Evolutionary conservation across 2,329 filamentous ascomycete species (phyloP).

Genomic region (Dryadomyces quercus-mongolicae): DNA sequence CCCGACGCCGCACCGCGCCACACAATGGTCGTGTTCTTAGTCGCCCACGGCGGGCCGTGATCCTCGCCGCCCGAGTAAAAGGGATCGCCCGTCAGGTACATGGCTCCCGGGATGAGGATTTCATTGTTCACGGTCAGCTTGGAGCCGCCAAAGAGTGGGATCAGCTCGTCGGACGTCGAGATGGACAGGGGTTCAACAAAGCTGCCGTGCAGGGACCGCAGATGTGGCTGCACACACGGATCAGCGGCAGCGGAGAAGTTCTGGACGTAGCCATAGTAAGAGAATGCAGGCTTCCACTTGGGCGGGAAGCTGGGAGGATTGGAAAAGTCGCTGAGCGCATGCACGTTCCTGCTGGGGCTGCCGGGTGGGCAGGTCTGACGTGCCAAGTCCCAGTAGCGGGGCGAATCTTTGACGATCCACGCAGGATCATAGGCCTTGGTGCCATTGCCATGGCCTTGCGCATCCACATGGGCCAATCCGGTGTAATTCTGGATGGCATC

Average conservation of each 20-base stretch:
- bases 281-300: conserved; percentile 16
- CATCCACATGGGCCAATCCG: conserved; percentile 25
- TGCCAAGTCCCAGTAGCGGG: conserved; percentile 46
- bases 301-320: conserved; percentile 10
- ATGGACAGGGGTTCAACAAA: conserved; percentile 38
- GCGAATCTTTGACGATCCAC: conserved; percentile 32
- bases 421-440: conserved; percentile 29
- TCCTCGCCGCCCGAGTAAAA: conserved; percentile 44
- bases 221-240: conserved; percentile 39
- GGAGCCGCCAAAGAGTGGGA: conserved; percentile 47
- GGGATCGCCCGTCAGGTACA: conserved; percentile 47
- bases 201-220: conserved; percentile 36
- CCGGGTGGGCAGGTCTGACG: conserved; percentile 44
- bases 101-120: conserved; percentile 47
- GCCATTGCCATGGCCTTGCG: conserved; percentile 6
- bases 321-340: conserved; percentile 24
- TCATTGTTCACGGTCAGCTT: conserved; percentile 49
- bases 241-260: conserved; percentile 44
- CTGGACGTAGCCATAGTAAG: conserved; percentile 33
- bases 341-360: conserved; percentile 31
- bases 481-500: conserved; percentile 31
- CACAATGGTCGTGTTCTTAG: conserved; percentile 42
- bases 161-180: conserved; percentile 34
- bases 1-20: conserved; percentile 58
- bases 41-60: conserved; percentile 44